These are phyloP conservation scores for Diaporthe nobilis DNA, from an alignment of 2,329 filamentous ascomycete species.

Conservation along the genomic window DNA sequence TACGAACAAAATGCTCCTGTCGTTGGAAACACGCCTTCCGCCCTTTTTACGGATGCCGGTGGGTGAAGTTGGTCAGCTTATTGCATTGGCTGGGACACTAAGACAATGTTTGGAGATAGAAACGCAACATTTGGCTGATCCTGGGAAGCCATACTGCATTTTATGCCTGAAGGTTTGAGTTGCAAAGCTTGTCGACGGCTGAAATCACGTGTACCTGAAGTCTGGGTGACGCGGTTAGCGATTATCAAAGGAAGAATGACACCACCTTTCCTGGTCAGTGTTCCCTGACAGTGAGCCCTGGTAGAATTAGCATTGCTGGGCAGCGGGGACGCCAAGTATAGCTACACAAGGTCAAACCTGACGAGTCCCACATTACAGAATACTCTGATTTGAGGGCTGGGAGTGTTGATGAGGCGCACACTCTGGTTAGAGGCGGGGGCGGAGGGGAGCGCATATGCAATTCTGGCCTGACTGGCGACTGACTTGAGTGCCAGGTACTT, in stretches of 20 bases:
- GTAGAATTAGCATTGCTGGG: too few relatives aligned
- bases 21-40: neutral
- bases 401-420: too few relatives aligned
- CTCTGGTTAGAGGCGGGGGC: accelerated
- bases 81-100: neutral
- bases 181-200: neutral
- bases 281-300: too few relatives aligned
- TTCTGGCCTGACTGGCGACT: too few relatives aligned
- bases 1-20: neutral
- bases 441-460: too few relatives aligned
- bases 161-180: neutral
- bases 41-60: neutral
- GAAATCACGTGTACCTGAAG: neutral
- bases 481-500: too few relatives aligned
- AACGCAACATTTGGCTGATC: neutral
- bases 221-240: neutral
- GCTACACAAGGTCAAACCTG: too few relatives aligned
- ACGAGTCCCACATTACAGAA: neutral
- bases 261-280: too few relatives aligned
- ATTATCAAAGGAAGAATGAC: neutral
- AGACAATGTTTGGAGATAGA: neutral
- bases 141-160: neutral
- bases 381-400: neutral
- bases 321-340: too few relatives aligned
- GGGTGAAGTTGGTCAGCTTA: neutral